phyloP scores from a whole-genome alignment of 2,329 filamentous ascomycete species.

The Nakataea oryzae region DNA sequence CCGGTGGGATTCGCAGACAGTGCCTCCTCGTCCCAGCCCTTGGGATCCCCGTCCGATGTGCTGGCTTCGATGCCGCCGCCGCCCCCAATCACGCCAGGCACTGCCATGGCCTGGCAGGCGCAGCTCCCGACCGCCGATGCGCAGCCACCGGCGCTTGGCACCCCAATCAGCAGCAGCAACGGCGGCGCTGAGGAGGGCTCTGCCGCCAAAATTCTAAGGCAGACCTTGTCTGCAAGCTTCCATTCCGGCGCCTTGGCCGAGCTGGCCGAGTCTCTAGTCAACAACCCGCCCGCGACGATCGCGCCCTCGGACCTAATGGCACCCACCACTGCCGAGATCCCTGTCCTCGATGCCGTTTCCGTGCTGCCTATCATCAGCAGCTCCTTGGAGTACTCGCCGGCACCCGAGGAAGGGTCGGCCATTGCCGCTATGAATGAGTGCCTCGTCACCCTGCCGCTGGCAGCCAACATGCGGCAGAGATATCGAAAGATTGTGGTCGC shows the following conservation, averaged over 20 bases:
- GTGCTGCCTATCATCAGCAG: not conserved
- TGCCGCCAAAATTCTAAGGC: not conserved
- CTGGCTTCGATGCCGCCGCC: not conserved
- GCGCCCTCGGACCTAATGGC: slow-evolving; percentile 6
- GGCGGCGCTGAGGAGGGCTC: not conserved
- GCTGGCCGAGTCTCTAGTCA: not conserved
- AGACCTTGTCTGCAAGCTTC: not conserved
- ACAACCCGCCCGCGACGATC: slow-evolving; percentile 1
- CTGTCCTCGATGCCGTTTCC: not conserved
- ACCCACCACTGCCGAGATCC: slow-evolving; percentile 1
- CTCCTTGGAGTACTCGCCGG: slow-evolving; percentile 3
- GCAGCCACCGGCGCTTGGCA: no score
- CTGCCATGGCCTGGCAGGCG: not conserved
- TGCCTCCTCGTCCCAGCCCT: not conserved
- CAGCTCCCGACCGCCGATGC: no score
- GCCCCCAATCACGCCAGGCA: not conserved
- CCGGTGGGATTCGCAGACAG: no score
- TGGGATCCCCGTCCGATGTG: not conserved
- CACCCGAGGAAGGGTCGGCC: slow-evolving; percentile 1
- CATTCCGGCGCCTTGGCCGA: not conserved
- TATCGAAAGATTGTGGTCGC: slow-evolving; percentile 38
- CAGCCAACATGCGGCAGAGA: slow-evolving; percentile 36
- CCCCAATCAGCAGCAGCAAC: not conserved
- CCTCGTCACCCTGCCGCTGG: slow-evolving; percentile 46
- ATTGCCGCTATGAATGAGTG: slow-evolving; percentile 25